Evolutionary conservation across 176 grass and related monocot species (phyloP).

Genomic region (Carex parvula): DNA sequence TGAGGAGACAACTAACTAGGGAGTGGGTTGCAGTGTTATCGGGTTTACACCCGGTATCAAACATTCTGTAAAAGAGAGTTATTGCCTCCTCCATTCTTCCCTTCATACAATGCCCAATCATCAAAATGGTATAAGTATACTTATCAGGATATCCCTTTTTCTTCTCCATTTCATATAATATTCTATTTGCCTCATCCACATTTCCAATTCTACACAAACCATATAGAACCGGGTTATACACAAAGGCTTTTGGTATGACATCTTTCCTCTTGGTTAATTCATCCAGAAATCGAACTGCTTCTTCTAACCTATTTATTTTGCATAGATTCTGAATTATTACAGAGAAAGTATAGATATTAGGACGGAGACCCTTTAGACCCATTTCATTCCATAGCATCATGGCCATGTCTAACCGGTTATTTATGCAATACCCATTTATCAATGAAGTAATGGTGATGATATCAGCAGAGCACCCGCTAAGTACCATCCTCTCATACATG

Average conservation of each 20-base stretch:
- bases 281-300: conserved; percentile 51
- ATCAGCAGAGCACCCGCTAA: conserved; percentile 50
- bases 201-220: conserved; percentile 69
- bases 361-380: conserved; percentile 40
- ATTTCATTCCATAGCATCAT: conserved; percentile 73
- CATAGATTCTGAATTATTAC: conserved; percentile 71
- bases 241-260: conserved; percentile 63
- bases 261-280: conserved; percentile 52
- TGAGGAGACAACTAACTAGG: conserved; percentile 79
- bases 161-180: conserved; percentile 53
- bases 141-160: conserved; percentile 74
- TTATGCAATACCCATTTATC: conserved; percentile 89
- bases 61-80: conserved; percentile 64
- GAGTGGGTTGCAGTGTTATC: conserved; percentile 62
- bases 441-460: conserved; percentile 91
- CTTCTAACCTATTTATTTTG: conserved; percentile 64
- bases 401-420: conserved; percentile 58
- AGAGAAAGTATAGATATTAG: conserved; percentile 76
- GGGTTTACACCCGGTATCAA: conserved; percentile 58
- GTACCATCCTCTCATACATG: conserved; percentile 70
- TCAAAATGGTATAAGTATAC: conserved; percentile 91
- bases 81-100: conserved; percentile 75
- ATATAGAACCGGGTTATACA: conserved; percentile 85
- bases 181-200: conserved; percentile 64
- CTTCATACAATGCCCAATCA: conserved; percentile 93